These are phyloP conservation scores for Oidiodendron maius DNA, from an alignment of 495 filamentous ascomycete species.

Conservation along the genomic window DNA sequence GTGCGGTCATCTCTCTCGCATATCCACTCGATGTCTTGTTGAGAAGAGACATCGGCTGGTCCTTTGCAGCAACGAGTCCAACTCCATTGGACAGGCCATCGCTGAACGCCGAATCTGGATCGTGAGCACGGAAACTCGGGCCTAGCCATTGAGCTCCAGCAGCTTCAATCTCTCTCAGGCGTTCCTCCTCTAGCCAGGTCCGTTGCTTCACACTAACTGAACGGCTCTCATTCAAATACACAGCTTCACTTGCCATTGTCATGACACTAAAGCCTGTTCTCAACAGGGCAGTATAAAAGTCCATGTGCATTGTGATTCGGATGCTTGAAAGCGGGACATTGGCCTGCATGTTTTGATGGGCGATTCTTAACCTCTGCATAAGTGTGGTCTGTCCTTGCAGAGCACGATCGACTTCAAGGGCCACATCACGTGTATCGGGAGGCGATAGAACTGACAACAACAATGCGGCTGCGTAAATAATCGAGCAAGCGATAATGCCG, in stretches of 20 bases:
- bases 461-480: constrained; percentile 73
- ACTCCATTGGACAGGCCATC: constrained; percentile 46
- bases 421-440: constrained; percentile 28
- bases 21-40: constrained; percentile 52
- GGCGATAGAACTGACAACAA: constrained; percentile 68
- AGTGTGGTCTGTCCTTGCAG: constrained; percentile 29
- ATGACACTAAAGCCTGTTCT: constrained; percentile 80
- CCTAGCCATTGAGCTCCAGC: constrained; percentile 43
- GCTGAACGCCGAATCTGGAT: constrained; percentile 21
- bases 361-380: constrained; percentile 51
- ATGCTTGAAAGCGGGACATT: constrained; percentile 76
- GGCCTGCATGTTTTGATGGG: constrained; percentile 86
- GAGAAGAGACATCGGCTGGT: constrained; percentile 21
- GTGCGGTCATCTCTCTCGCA: constrained; percentile 24
- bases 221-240: constrained; percentile 87
- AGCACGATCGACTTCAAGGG: constrained; percentile 13
- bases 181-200: constrained; percentile 91
- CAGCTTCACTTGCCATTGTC: constrained; percentile 89
- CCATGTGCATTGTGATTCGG: constrained; percentile 74
- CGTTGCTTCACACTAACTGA: constrained; percentile 65
- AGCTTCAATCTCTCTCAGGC: constrained; percentile 59
- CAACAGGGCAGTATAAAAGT: constrained; percentile 89
- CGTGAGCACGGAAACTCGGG: constrained; percentile 29
- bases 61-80: constrained; percentile 37
- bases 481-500: constrained; percentile 67